These are phyloP conservation scores for Ogataea paraovalis DNA, from an alignment of 805 yeast genomes.

Conservation along the genomic window DNA sequence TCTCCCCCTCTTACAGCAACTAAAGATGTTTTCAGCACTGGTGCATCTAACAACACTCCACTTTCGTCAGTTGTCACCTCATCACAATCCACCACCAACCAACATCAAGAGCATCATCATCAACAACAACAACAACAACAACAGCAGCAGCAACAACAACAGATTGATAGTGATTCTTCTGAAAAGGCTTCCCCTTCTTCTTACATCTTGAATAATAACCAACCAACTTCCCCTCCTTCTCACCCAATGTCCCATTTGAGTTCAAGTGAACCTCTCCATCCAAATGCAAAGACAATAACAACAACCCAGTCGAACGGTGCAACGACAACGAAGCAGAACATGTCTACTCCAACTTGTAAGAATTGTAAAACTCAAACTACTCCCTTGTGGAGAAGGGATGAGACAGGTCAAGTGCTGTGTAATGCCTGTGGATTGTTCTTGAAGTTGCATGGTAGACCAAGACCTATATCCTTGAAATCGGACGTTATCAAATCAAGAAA, in stretches of 20 bases:
- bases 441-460: conserved; percentile 86
- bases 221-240: conserved; percentile 1
- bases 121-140: not conserved
- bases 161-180: not conserved
- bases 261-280: conserved; percentile 37
- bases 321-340: conserved; percentile 60
- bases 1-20: conserved; percentile 6
- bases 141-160: not conserved
- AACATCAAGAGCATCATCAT: too few relatives aligned
- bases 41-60: too few relatives aligned
- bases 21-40: not conserved
- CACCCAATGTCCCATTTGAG: not conserved
- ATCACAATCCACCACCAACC: too few relatives aligned
- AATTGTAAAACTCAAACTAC: conserved; percentile 92
- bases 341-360: conserved; percentile 70
- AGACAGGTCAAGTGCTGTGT: conserved; percentile 83
- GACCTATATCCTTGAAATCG: conserved; percentile 88
- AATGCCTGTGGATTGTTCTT: conserved; percentile 91
- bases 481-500: conserved; percentile 91
- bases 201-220: not conserved
- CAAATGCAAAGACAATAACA: conserved; percentile 59
- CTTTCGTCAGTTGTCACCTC: not conserved
- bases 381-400: conserved; percentile 94
- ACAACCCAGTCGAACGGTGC: conserved; percentile 56
- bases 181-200: conserved; percentile 7